A percentile compares a stretch with the other conserved stretches of the same genome.
These are phyloP conservation scores for Misopates orontium DNA, from an alignment of 257 asterid species.

Conservation along the genomic window DNA sequence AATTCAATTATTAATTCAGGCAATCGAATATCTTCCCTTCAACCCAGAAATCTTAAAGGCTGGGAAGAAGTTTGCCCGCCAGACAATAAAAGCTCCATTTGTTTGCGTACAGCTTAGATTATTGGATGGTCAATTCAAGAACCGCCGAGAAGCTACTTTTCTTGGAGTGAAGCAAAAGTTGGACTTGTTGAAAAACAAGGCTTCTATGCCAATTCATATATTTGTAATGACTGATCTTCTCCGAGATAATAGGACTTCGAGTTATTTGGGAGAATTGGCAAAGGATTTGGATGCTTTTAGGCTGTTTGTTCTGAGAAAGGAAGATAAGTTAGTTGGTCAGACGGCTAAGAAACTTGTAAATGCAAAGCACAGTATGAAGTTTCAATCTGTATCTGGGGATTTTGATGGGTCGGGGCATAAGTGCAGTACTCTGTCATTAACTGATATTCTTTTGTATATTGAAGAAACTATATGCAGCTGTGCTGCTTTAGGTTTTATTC, in stretches of 20 bases:
- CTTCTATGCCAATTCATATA: constrained; percentile 61
- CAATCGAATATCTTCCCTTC: constrained; percentile 73
- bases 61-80: constrained; percentile 67
- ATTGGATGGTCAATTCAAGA: constrained; percentile 94
- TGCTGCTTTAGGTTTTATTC: constrained; percentile 84
- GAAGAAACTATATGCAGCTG: constrained; percentile 86
- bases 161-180: constrained; percentile 54
- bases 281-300: constrained; percentile 52
- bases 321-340: constrained; percentile 49
- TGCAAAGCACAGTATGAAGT: constrained; percentile 33
- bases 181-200: constrained; percentile 54
- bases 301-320: constrained; percentile 55
- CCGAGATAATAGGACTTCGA: constrained; percentile 65
- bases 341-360: constrained; percentile 54
- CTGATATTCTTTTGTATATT: constrained; percentile 60
- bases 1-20: constrained; percentile 55
- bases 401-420: constrained; percentile 29
- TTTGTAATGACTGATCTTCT: constrained; percentile 96
- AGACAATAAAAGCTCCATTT: constrained; percentile 62
- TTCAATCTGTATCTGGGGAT: constrained; percentile 33
- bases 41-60: constrained; percentile 64
- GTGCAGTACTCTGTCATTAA: constrained; percentile 45
- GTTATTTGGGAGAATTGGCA: constrained; percentile 63
- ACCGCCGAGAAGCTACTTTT: constrained; percentile 69
- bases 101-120: constrained; percentile 87